These are phyloP conservation scores for Xerocomus alliaceus DNA, from an alignment of 1,284 basidiomycete species.

Conservation along the genomic window DNA sequence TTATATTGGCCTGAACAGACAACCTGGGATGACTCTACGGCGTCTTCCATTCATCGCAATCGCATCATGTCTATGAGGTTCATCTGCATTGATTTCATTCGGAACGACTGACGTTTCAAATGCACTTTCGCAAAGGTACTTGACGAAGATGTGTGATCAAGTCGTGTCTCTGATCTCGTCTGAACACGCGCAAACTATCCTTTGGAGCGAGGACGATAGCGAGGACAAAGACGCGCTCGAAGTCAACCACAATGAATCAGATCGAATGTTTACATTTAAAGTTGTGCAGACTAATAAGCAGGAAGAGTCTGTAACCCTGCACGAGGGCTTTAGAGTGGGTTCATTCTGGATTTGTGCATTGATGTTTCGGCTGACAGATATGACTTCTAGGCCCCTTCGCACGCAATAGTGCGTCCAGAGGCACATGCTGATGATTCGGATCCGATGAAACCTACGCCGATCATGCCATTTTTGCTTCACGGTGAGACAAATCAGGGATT, in stretches of 20 bases:
- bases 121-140: constrained; percentile 55
- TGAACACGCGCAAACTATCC: constrained; percentile 49
- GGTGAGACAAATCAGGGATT: constrained; percentile 47
- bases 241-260: constrained; percentile 48
- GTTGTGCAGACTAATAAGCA: constrained; percentile 65
- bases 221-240: constrained; percentile 39
- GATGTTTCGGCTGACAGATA: too few species aligned
- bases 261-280: constrained; percentile 61
- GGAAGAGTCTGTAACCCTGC: constrained; percentile 54
- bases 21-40: constrained; percentile 62
- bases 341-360: too few species aligned
- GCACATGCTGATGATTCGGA: too few species aligned
- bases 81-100: not conserved
- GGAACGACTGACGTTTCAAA: not conserved
- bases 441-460: too few species aligned
- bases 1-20: constrained; percentile 68
- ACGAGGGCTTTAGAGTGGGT: constrained; percentile 51
- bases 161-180: constrained; percentile 55
- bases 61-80: constrained; percentile 69
- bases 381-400: too few species aligned
- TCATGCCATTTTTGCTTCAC: constrained; percentile 40
- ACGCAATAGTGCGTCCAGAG: too few species aligned
- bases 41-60: constrained; percentile 55
- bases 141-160: constrained; percentile 63
- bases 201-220: constrained; percentile 48